phyloP scores from a whole-genome alignment of 257 asterid species.

The Solanum lignicaule region DNA sequence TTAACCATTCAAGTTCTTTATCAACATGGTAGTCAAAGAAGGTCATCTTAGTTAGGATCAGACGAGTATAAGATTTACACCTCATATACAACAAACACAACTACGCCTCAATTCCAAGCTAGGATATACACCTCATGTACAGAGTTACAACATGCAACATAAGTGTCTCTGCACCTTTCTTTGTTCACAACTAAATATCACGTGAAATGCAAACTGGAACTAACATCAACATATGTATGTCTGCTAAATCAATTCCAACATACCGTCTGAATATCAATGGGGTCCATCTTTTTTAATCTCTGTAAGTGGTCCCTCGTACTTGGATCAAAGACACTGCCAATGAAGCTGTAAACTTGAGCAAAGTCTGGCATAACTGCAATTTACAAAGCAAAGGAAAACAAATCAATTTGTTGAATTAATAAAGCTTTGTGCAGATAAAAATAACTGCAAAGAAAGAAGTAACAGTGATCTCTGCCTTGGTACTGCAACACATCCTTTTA shows the following conservation, averaged over 20 bases:
- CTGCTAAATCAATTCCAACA: constrained; percentile 1
- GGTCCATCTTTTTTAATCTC: constrained; percentile 57
- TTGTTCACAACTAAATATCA: background rate
- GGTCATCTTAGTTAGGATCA: background rate
- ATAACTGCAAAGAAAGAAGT: background rate
- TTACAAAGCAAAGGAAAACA: background rate
- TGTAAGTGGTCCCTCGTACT: constrained; percentile 38
- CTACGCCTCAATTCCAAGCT: background rate
- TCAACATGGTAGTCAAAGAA: background rate
- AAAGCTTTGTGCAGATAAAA: background rate
- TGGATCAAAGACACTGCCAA: constrained; percentile 70
- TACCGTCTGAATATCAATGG: constrained; percentile 75
- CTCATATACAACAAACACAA: background rate
- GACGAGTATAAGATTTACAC: background rate
- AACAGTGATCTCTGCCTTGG: background rate
- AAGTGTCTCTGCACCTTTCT: background rate
- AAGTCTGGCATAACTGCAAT: constrained; percentile 73
- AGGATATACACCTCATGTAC: background rate
- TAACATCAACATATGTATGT: background rate
- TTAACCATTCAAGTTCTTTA: background rate
- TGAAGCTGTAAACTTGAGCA: constrained; percentile 58
- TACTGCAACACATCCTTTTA: background rate
- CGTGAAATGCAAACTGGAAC: background rate
- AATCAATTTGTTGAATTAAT: background rate
- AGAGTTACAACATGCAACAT: background rate